A percentile compares a stretch with the other conserved stretches of the same genome.
Conservation (phyloP, 73 alveolate species). For the Paramecium sexaurelia region DNA sequence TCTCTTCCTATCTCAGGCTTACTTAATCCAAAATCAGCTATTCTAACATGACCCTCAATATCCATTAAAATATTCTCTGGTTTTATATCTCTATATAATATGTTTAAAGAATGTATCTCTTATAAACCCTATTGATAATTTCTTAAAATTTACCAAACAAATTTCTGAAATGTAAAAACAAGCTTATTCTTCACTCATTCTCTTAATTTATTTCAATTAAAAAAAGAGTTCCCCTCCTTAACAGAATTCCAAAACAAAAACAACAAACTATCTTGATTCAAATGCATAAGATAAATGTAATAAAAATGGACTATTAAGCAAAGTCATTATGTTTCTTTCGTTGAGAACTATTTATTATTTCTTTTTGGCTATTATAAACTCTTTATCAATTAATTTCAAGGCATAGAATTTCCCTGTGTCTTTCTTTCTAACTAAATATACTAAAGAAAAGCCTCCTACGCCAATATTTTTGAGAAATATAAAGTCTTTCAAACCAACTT, state of each 20-base stretch:
- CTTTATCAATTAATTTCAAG: slow-evolving; percentile 79
- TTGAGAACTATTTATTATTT: slow-evolving; percentile 71
- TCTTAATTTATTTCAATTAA: slow-evolving; percentile 74
- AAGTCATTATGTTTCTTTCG: slow-evolving; percentile 73
- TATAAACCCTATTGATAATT: slow-evolving; percentile 75
- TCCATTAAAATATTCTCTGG: slow-evolving; percentile 84
- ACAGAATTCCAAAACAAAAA: slow-evolving; percentile 83
- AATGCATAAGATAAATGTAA: slow-evolving; percentile 81
- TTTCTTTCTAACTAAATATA: slow-evolving; percentile 79
- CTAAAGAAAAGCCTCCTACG: slow-evolving; percentile 89
- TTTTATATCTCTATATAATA: slow-evolving; percentile 77
- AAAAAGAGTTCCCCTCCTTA: slow-evolving; percentile 92
- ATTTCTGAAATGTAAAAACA: slow-evolving; percentile 76
- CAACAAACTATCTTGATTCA: slow-evolving; percentile 72
- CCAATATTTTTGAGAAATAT: slow-evolving; percentile 81
- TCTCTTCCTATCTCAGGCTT: slow-evolving; percentile 69
- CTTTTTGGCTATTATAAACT: slow-evolving; percentile 72
- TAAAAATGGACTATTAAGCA: slow-evolving; percentile 74
- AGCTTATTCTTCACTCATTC: slow-evolving; percentile 79
- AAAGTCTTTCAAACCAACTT: slow-evolving; percentile 62
- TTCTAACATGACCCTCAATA: slow-evolving; percentile 73
- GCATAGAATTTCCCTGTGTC: slow-evolving; percentile 91
- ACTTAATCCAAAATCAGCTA: slow-evolving; percentile 78
- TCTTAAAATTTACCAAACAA: slow-evolving; percentile 73
- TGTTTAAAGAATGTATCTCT: slow-evolving; percentile 69